These are phyloP conservation scores for Saccharomycopsis sp. DNA, from an alignment of 805 yeast genomes.

Conservation along the genomic window DNA sequence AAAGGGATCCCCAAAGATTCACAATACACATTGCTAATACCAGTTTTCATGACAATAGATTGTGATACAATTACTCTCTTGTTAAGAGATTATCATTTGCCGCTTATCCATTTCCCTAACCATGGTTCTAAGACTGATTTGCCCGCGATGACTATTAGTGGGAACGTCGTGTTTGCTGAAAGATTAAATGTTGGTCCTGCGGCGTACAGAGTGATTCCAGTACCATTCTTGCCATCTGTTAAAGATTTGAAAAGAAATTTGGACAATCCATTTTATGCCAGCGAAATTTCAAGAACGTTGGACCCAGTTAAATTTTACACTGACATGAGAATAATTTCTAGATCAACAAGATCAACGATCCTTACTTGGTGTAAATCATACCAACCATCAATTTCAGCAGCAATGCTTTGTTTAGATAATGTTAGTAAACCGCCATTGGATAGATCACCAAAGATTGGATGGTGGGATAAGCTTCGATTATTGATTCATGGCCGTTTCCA, in stretches of 20 bases:
- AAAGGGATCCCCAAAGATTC: conserved; percentile 47
- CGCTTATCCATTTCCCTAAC: conserved; percentile 44
- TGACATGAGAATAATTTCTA: conserved; percentile 40
- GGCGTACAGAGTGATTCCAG: conserved; percentile 44
- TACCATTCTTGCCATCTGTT: conserved; percentile 54
- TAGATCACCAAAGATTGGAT: conserved; percentile 55
- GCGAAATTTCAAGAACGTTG: conserved; percentile 52
- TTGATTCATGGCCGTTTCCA: conserved; percentile 46
- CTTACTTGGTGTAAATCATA: conserved; percentile 60
- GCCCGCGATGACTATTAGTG: conserved; percentile 26
- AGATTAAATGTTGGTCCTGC: conserved; percentile 35
- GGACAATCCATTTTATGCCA: conserved; percentile 47
- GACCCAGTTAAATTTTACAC: conserved; percentile 53
- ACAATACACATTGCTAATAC: conserved; percentile 48
- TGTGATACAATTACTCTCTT: conserved; percentile 38
- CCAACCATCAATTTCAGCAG: conserved; percentile 52
- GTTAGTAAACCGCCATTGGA: conserved; percentile 67
- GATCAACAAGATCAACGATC: conserved; percentile 41
- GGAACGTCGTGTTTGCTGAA: conserved; percentile 55
- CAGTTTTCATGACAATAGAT: conserved; percentile 39
- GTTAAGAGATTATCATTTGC: conserved; percentile 51
- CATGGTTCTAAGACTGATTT: conserved; percentile 1
- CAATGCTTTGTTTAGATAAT: conserved; percentile 59
- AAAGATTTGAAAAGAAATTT: not conserved
- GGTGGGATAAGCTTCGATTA: conserved; percentile 63